A percentile compares a stretch with the other conserved stretches of the same genome.
These are phyloP conservation scores for Spergularia azorica DNA, from an alignment of 179 eudicot species.

Conservation along the genomic window DNA sequence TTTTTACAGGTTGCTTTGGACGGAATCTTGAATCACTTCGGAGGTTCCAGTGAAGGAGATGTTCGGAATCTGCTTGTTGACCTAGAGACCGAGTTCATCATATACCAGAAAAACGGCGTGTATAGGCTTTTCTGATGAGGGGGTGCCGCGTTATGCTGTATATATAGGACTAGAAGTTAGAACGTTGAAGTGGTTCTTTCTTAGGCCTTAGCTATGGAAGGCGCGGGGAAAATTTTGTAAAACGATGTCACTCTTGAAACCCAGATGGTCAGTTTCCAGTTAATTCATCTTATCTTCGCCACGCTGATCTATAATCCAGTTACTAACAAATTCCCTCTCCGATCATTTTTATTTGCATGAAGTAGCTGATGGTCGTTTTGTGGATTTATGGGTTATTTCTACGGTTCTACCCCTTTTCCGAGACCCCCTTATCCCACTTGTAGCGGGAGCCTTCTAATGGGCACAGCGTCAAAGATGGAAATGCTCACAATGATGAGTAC, in stretches of 20 bases:
- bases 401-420: no score
- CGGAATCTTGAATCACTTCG: constrained; percentile 55
- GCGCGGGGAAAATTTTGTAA: constrained; percentile 9
- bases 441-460: no score
- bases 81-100: constrained; percentile 61
- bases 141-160: background rate
- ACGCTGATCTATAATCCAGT: background rate
- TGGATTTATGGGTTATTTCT: no score
- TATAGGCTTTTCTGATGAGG: constrained; percentile 51
- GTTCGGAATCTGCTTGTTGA: constrained; percentile 42
- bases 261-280: background rate
- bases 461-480: no score
- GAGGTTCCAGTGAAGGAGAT: constrained; percentile 45
- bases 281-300: background rate
- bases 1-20: constrained; percentile 56
- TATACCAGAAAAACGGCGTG: constrained; percentile 57
- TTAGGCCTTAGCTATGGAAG: background rate
- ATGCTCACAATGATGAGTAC: no score
- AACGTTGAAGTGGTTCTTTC: background rate
- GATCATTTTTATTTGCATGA: no score
- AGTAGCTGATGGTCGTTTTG: no score
- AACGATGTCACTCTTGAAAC: background rate
- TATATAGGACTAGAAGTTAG: background rate
- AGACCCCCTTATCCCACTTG: no score
- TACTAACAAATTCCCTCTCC: no score